Conservation (phyloP, 768 basidiomycete species). For the Termitomyces sp. region DNA sequence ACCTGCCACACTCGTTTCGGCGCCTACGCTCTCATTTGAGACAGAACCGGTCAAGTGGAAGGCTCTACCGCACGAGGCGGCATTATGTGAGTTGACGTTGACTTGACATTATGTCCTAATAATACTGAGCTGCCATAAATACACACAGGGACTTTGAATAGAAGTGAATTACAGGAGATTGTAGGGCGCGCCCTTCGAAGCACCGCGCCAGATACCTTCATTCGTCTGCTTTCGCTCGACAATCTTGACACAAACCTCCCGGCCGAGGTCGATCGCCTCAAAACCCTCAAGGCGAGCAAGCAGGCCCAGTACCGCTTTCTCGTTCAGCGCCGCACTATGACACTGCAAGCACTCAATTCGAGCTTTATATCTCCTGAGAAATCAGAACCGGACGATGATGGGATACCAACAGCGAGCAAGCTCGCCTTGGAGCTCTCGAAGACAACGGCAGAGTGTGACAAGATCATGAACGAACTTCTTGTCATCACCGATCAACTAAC, state of each 20-base stretch:
- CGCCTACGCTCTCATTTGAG: slow-evolving; percentile 56
- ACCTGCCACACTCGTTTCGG: slow-evolving; percentile 37
- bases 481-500: slow-evolving; percentile 57
- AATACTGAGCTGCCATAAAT: neutral
- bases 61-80: slow-evolving; percentile 65
- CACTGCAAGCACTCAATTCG: slow-evolving; percentile 66
- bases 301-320: slow-evolving; percentile 70
- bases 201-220: slow-evolving; percentile 65
- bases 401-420: slow-evolving; percentile 31
- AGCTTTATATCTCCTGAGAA: slow-evolving; percentile 33
- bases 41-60: slow-evolving; percentile 58
- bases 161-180: slow-evolving; percentile 60
- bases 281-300: slow-evolving; percentile 43
- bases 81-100: slow-evolving; percentile 42
- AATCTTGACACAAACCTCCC: slow-evolving; percentile 58
- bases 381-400: slow-evolving; percentile 35
- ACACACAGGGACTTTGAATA: slow-evolving; percentile 51
- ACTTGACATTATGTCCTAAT: neutral
- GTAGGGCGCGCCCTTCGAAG: slow-evolving; percentile 70
- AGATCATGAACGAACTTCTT: slow-evolving; percentile 52
- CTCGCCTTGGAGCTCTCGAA: slow-evolving; percentile 59
- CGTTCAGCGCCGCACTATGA: slow-evolving; percentile 62
- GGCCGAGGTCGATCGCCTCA: slow-evolving; percentile 55
- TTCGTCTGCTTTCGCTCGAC: slow-evolving; percentile 63
- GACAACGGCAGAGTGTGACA: slow-evolving; percentile 54